Base-by-base conservation (phyloP, 768 basidiomycete species). In the Psilocybe cubensis region DNA sequence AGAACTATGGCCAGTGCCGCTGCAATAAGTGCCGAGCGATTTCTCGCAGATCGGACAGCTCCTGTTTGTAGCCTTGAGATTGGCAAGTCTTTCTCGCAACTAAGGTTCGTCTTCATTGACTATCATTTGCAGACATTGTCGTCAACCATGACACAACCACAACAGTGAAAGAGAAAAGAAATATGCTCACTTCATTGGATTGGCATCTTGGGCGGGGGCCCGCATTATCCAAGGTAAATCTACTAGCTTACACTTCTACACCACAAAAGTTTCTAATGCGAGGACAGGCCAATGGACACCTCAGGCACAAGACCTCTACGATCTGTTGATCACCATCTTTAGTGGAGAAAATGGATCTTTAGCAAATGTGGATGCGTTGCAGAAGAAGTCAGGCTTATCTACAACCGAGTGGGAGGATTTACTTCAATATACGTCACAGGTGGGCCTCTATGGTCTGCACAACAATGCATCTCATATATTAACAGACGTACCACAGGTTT, bases 141-240 rank as follows among this genome's bases (percentile, higher is more conserved):
- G n/a, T n/a, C n/a, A n/a, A n/a, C n/a, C n/a, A n/a, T n/a, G n/a
- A n/a, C n/a, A n/a, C n/a, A n/a, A 57, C 49, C 18, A 25, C 18
- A 53, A 9, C 54, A 94, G 91, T 50, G 75, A 83, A 4, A 81
- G 80, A 62, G 92, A 94, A 67, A 89, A 91, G 74, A 81, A 86
- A 58, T 95, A 95, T 65, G 82, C 88, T 2, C 91, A 94, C 71
- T 86, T 82, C 66, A 49, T 92, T 12, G 81, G 79, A 18, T 66
- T 83, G 61, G 92, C 92, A 5, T 85, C 86, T 1, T 95, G 93
- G 93, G 89, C 89, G 0, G 93, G 93, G 25, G 89, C 84, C 48
- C 81, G 89, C 38, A 89, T 95, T 72, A 89, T 93, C 53, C 89
- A 92, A 74, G 78, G 78, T 75, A 31, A 54, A 56, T 28, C 23